A percentile compares a stretch with the other conserved stretches of the same genome.
Evolutionary conservation across 1,139 yeast genomes (phyloP).

Genomic region (Candida sanyaensis): DNA sequence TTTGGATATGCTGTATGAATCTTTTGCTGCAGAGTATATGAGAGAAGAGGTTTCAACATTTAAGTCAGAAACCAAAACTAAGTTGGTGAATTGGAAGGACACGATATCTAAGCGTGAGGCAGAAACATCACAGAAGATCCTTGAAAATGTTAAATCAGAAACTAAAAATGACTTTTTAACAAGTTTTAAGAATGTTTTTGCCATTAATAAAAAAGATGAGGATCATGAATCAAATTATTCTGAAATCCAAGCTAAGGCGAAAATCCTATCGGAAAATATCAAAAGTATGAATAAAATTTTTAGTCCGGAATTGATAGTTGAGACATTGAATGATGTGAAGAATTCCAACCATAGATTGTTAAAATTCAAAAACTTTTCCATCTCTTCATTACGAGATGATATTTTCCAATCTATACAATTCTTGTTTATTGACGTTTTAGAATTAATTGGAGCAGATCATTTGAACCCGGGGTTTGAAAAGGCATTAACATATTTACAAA

Average conservation of each 20-base stretch:
- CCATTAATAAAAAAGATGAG: constrained; percentile 31
- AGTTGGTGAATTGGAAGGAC: constrained; percentile 37
- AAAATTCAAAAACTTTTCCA: constrained; percentile 35
- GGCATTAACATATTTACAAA: constrained; percentile 68
- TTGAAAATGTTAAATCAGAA: constrained; percentile 42
- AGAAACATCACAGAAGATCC: constrained; percentile 41
- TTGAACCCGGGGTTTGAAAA: constrained; percentile 79
- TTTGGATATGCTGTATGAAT: constrained; percentile 51
- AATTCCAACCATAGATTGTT: constrained; percentile 33
- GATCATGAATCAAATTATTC: constrained; percentile 29
- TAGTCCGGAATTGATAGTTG: constrained; percentile 43
- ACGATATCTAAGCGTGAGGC: constrained; percentile 38
- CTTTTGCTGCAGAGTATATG: constrained; percentile 50
- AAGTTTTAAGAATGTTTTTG: constrained; percentile 63
- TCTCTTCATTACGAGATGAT: constrained; percentile 32
- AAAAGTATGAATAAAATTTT: constrained; percentile 42
- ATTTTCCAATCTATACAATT: constrained; percentile 46
- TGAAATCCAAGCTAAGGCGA: constrained; percentile 45
- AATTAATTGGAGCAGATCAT: constrained; percentile 69
- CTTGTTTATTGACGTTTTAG: constrained; percentile 67
- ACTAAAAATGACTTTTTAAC: constrained; percentile 50
- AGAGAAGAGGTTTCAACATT: constrained; percentile 43
- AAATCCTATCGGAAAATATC: constrained; percentile 45
- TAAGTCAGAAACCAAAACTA: constrained; percentile 26
- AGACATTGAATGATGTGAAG: constrained; percentile 41